Conservation (phyloP, 2,329 filamentous ascomycete species). For the Simplicillium aogashimaense region DNA sequence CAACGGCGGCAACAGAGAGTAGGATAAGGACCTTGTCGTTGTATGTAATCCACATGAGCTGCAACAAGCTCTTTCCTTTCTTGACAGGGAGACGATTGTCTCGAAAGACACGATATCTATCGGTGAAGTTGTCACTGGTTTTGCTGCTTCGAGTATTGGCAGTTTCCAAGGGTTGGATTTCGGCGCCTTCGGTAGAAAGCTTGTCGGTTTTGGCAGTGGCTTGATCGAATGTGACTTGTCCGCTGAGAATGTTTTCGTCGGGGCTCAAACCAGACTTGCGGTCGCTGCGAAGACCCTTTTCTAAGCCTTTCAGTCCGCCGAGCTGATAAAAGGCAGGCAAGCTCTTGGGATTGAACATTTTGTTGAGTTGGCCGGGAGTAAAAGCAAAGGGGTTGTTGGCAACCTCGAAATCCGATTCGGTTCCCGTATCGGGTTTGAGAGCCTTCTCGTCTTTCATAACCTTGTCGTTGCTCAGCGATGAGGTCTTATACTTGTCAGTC, state of each 20-base stretch:
- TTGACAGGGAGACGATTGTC: slow-evolving; percentile 66
- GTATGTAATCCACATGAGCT: slow-evolving; percentile 74
- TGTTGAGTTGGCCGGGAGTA: slow-evolving; percentile 71
- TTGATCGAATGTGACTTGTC: slow-evolving; percentile 62
- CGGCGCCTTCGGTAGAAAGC: slow-evolving; percentile 18
- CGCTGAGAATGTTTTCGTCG: slow-evolving; percentile 61
- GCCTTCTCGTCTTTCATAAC: slow-evolving; percentile 59
- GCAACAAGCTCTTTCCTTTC: slow-evolving; percentile 62
- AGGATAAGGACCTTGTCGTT: slow-evolving; percentile 75
- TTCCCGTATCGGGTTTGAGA: slow-evolving; percentile 65
- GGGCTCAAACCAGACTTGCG: slow-evolving; percentile 62
- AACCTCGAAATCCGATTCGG: slow-evolving; percentile 65
- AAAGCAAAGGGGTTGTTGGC: slow-evolving; percentile 80
- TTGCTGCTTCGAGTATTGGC: slow-evolving; percentile 5
- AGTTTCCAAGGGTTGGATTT: neutral
- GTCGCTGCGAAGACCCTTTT: slow-evolving; percentile 68
- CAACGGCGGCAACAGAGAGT: slow-evolving; percentile 57
- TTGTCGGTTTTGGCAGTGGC: slow-evolving; percentile 36
- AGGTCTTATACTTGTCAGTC: slow-evolving; percentile 26
- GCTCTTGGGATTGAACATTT: slow-evolving; percentile 84
- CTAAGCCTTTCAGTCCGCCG: slow-evolving; percentile 68
- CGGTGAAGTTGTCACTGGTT: slow-evolving; percentile 34
- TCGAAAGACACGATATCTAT: slow-evolving; percentile 60
- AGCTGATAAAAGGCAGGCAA: slow-evolving; percentile 71
- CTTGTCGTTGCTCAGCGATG: slow-evolving; percentile 35